These are phyloP conservation scores for Cytospora mali DNA, from an alignment of 2,329 filamentous ascomycete species.

Conservation along the genomic window DNA sequence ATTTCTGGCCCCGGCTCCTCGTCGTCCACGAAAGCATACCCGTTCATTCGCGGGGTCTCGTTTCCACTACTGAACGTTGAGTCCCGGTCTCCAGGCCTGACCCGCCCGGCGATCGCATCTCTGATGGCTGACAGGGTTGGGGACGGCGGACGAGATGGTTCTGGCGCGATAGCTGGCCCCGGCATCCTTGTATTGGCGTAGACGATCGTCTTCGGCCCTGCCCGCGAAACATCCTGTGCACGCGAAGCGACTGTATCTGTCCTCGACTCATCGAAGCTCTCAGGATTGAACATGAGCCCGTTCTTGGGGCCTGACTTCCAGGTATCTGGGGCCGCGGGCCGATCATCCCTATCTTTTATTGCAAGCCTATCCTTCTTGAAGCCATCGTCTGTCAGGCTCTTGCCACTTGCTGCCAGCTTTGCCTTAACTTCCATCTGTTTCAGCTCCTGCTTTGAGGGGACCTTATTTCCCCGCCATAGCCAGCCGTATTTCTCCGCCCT, in stretches of 20 bases:
- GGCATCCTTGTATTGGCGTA: slow-evolving; percentile 85
- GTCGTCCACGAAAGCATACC: slow-evolving; percentile 92
- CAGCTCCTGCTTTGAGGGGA: slow-evolving; percentile 77
- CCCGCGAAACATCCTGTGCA: slow-evolving; percentile 70
- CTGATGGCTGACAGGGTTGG: slow-evolving; percentile 83
- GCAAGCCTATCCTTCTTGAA: slow-evolving; percentile 61
- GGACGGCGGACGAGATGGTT: slow-evolving; percentile 63
- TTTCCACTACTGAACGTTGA: slow-evolving; percentile 58
- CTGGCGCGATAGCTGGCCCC: slow-evolving; percentile 43
- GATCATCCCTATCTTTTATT: slow-evolving; percentile 67
- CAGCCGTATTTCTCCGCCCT: slow-evolving; percentile 83
- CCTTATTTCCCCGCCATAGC: slow-evolving; percentile 86
- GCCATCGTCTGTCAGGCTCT: slow-evolving; percentile 57
- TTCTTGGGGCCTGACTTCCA: slow-evolving; percentile 80
- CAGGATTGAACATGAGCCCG: slow-evolving; percentile 81
- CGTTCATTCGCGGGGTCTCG: slow-evolving; percentile 89
- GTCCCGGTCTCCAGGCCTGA: slow-evolving; percentile 64
- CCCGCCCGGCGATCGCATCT: slow-evolving; percentile 78
- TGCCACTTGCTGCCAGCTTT: slow-evolving; percentile 49
- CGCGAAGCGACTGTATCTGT: slow-evolving; percentile 65
- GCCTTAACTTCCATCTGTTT: slow-evolving; percentile 65
- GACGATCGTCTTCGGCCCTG: slow-evolving; percentile 74
- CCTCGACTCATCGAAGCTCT: slow-evolving; percentile 61
- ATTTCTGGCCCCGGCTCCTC: slow-evolving; percentile 57
- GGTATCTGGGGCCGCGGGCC: slow-evolving; percentile 74